These are phyloP conservation scores for Ogataea allantospora DNA, from an alignment of 805 yeast species.

Conservation along the genomic window DNA sequence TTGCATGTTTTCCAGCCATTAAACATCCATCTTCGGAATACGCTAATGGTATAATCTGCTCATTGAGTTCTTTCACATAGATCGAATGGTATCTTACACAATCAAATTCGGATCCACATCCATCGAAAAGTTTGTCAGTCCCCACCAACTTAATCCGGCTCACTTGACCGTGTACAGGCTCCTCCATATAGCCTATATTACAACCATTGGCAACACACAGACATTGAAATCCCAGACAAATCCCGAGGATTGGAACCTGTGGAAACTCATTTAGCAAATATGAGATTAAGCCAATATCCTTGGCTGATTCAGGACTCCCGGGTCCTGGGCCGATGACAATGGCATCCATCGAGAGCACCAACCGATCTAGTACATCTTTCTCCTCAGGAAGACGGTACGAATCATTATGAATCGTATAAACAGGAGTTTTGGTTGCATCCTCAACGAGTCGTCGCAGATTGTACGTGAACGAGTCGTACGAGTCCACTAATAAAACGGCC, in stretches of 20 bases:
- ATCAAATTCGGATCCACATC: slow-evolving; percentile 44
- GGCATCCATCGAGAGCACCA: slow-evolving; percentile 61
- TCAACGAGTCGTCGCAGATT: slow-evolving; percentile 67
- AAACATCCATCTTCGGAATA: slow-evolving; percentile 51
- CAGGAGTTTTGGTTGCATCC: slow-evolving; percentile 47
- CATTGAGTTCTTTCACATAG: slow-evolving; percentile 39
- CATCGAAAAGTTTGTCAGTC: slow-evolving; percentile 39
- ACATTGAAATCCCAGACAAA: slow-evolving; percentile 91
- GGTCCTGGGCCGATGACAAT: slow-evolving; percentile 97
- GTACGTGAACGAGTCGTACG: slow-evolving; percentile 93
- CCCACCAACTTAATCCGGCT: slow-evolving; percentile 42
- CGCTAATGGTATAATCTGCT: slow-evolving; percentile 58
- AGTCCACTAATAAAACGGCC: slow-evolving; percentile 74
- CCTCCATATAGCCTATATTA: slow-evolving; percentile 46
- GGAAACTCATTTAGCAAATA: slow-evolving; percentile 42
- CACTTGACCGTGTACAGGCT: slow-evolving; percentile 84
- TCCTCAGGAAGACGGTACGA: slow-evolving; percentile 37
- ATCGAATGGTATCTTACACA: slow-evolving; percentile 91
- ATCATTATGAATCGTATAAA: slow-evolving; percentile 64
- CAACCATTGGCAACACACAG: slow-evolving; percentile 63
- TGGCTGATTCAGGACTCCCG: slow-evolving; percentile 68
- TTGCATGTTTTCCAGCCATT: slow-evolving; percentile 75
- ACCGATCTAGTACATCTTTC: slow-evolving; percentile 36
- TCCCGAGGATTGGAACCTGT: slow-evolving; percentile 74
- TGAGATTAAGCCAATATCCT: slow-evolving; percentile 74